Percentiles rank a stretch among this genome's conserved stretches.
Evolutionary conservation across 2,329 filamentous ascomycete genomes (phyloP).

Genomic region (Aspergillus pseudoviridinutans): DNA sequence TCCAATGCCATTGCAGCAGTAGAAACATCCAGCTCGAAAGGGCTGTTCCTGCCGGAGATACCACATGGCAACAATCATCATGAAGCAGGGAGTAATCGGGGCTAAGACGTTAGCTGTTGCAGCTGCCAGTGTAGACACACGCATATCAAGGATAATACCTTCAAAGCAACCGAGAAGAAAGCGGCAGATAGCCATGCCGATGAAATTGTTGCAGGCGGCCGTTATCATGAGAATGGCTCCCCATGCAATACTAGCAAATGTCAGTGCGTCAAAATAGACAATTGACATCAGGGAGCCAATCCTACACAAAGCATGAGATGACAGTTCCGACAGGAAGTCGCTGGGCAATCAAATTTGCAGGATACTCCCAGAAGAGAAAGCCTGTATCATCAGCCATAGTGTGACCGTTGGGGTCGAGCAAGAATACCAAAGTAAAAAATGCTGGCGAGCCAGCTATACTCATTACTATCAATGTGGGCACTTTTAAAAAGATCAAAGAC

Average conservation of each 20-base stretch:
- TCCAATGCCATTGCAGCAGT: conserved; percentile 40
- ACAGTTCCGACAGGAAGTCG: conserved; percentile 20
- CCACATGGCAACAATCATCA: conserved; percentile 51
- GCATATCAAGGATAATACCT: conserved; percentile 1
- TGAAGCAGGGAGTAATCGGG: conserved; percentile 47
- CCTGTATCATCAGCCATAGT: conserved; percentile 8
- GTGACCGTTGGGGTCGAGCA: not conserved
- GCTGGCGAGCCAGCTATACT: conserved; percentile 53
- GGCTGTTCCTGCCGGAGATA: conserved; percentile 47
- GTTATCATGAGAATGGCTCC: conserved; percentile 44
- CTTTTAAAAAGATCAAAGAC: conserved; percentile 53
- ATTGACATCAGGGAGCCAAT: not conserved
- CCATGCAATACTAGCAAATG: conserved; percentile 33
- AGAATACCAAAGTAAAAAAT: conserved; percentile 52
- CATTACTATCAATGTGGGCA: conserved; percentile 41
- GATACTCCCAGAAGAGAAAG: conserved; percentile 43
- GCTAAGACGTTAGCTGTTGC: conserved; percentile 19
- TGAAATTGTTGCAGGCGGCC: conserved; percentile 41
- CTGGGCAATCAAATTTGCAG: conserved; percentile 35
- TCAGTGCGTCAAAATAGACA: not conserved
- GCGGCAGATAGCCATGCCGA: conserved; percentile 41
- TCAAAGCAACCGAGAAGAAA: conserved; percentile 49
- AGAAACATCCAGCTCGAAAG: conserved; percentile 44
- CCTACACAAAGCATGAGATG: conserved; percentile 13
- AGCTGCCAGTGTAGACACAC: not conserved